A percentile compares a stretch with the other conserved stretches of the same genome.
These are phyloP conservation scores for Oryza meridionalis DNA, from an alignment of 176 grass and related monocot species.

Conservation along the genomic window DNA sequence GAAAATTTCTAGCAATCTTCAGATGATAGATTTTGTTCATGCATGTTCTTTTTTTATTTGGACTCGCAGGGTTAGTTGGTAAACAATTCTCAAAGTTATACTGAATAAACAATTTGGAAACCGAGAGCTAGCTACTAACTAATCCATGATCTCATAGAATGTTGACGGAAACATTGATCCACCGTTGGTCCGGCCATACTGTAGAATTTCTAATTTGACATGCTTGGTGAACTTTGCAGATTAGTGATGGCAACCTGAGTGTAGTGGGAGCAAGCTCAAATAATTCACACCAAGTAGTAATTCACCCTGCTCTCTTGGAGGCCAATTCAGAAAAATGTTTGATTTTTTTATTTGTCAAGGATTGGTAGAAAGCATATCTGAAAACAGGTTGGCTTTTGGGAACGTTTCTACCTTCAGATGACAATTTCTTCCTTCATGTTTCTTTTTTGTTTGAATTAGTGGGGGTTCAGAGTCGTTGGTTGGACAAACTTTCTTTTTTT, in stretches of 20 bases:
- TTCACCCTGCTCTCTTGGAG: neutral
- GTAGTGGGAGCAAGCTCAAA: neutral
- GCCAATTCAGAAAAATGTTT: neutral
- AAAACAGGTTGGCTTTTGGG: neutral
- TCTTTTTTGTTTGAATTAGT: neutral
- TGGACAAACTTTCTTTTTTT: neutral
- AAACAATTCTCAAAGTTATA: neutral
- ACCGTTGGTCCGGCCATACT: neutral
- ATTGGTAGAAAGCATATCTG: neutral
- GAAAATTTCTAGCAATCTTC: neutral
- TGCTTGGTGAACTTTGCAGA: neutral
- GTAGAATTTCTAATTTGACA: neutral
- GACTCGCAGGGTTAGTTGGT: neutral
- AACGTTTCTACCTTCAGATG: neutral
- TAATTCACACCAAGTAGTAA: neutral
- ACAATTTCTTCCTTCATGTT: neutral
- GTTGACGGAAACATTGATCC: neutral
- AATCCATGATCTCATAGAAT: neutral
- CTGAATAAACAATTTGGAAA: neutral
- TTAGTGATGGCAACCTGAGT: neutral
- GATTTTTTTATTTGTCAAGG: neutral
- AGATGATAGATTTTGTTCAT: neutral
- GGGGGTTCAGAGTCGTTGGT: neutral
- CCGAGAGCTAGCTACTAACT: neutral
- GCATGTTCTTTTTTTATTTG: conserved; percentile 7